A percentile compares a stretch with the other conserved stretches of the same genome.
These are phyloP conservation scores for Bullera alba DNA, from an alignment of 768 basidiomycete species.

Conservation along the genomic window DNA sequence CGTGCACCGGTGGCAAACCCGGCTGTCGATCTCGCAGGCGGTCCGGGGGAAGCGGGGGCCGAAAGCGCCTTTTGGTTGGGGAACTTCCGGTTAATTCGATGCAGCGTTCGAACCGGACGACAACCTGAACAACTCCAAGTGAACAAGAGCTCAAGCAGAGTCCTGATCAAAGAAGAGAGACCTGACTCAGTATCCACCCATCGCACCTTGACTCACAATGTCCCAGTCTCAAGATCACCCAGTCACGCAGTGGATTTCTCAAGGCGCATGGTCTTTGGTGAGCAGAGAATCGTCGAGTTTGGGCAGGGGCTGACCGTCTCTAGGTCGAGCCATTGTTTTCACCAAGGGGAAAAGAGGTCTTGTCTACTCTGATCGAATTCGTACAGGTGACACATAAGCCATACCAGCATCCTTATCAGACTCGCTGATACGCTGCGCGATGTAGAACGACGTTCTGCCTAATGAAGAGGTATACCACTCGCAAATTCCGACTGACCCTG, in stretches of 20 bases:
- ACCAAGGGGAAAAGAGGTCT: conserved; percentile 73
- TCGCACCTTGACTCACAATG: background rate
- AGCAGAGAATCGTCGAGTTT: background rate
- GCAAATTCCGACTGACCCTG: conserved; percentile 68
- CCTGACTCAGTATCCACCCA: background rate
- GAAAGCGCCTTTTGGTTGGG: too few relatives aligned
- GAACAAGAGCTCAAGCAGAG: too few relatives aligned
- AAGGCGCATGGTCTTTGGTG: conserved; percentile 46
- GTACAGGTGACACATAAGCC: conserved; percentile 57
- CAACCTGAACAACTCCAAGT: too few relatives aligned
- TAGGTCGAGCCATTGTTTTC: conserved; percentile 80
- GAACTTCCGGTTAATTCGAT: too few relatives aligned
- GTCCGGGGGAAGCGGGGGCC: too few relatives aligned
- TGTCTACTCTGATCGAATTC: conserved; percentile 76
- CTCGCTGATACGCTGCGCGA: background rate
- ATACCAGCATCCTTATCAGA: background rate
- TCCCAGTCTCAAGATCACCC: background rate
- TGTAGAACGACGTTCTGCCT: conserved; percentile 74
- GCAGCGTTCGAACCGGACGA: too few relatives aligned
- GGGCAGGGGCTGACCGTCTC: background rate
- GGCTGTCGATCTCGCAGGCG: too few relatives aligned
- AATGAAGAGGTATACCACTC: conserved; percentile 67
- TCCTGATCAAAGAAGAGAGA: too few relatives aligned
- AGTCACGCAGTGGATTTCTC: conserved; percentile 15
- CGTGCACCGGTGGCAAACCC: too few relatives aligned